Conservation (phyloP, 768 basidiomycete genomes). For the Suillus sp. region DNA sequence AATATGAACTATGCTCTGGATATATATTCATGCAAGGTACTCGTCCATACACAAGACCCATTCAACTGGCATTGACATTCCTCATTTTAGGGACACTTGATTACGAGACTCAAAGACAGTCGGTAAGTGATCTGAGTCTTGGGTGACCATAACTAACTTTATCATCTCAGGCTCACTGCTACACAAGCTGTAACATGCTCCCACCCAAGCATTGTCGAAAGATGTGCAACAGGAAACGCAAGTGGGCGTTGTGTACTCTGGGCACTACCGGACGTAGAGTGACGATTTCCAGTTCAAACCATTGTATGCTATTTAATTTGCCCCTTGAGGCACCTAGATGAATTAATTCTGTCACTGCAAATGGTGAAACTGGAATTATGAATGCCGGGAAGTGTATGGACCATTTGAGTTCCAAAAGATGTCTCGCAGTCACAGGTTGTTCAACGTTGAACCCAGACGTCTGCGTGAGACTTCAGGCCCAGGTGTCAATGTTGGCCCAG, state of each 20-base stretch:
- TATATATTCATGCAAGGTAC: slow-evolving; percentile 72
- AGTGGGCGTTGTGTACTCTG: slow-evolving; percentile 82
- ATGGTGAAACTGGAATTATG: not conserved
- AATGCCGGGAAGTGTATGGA: not conserved
- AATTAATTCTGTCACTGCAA: not conserved
- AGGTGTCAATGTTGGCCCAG: not conserved
- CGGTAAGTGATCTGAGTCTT: slow-evolving; percentile 41
- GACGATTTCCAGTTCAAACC: not conserved
- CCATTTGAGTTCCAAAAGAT: not conserved
- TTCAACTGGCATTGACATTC: not conserved
- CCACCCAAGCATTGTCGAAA: slow-evolving; percentile 73
- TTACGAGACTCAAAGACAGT: slow-evolving; percentile 63
- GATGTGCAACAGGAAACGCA: slow-evolving; percentile 76
- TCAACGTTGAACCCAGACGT: not conserved
- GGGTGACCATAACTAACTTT: not conserved
- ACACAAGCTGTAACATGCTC: slow-evolving; percentile 91
- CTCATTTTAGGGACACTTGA: slow-evolving; percentile 59
- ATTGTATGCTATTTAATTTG: not conserved
- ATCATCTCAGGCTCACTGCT: slow-evolving; percentile 62
- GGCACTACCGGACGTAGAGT: slow-evolving; percentile 48
- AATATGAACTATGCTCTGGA: slow-evolving; percentile 80
- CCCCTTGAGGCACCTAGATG: not conserved
- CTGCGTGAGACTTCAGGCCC: not conserved
- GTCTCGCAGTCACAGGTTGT: not conserved
- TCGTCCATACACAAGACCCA: slow-evolving; percentile 1